These are phyloP conservation scores for Herpotrichia juniperi DNA, from an alignment of 2,329 filamentous ascomycete genomes.

Conservation along the genomic window DNA sequence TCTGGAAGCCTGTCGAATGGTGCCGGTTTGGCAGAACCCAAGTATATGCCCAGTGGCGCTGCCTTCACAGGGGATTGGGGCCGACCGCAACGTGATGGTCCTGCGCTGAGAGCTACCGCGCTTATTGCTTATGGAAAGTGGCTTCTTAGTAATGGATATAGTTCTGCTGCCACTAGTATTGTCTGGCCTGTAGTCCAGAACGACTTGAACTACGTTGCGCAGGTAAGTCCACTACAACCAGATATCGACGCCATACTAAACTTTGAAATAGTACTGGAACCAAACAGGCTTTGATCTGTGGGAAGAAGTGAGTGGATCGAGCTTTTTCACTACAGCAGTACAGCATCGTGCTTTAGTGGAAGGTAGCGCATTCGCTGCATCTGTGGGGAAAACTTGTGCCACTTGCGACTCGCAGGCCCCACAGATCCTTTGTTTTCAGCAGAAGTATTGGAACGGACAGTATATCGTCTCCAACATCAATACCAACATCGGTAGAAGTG, in stretches of 20 bases:
- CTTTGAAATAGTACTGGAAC: slow-evolving; percentile 70
- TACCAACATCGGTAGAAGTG: slow-evolving; percentile 64
- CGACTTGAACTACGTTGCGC: slow-evolving; percentile 75
- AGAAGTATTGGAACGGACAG: slow-evolving; percentile 73
- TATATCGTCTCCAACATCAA: slow-evolving; percentile 73
- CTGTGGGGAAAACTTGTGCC: slow-evolving; percentile 65
- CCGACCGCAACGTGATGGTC: slow-evolving; percentile 80
- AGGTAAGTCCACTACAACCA: too few species aligned
- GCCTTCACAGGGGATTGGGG: slow-evolving; percentile 75
- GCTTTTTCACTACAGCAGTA: slow-evolving; percentile 77
- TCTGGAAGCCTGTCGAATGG: slow-evolving; percentile 62
- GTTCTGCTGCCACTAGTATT: slow-evolving; percentile 48
- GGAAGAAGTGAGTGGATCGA: slow-evolving; percentile 79
- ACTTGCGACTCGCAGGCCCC: slow-evolving; percentile 70
- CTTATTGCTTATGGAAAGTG: slow-evolving; percentile 75
- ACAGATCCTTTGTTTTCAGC: slow-evolving; percentile 74
- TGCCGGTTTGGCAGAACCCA: slow-evolving; percentile 71
- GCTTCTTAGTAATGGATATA: slow-evolving; percentile 67
- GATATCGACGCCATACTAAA: too few species aligned
- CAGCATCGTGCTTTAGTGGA: slow-evolving; percentile 70
- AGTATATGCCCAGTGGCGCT: slow-evolving; percentile 69
- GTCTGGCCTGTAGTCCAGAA: slow-evolving; percentile 79
- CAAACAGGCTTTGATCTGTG: slow-evolving; percentile 74
- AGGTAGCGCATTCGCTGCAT: slow-evolving; percentile 69
- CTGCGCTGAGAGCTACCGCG: slow-evolving; percentile 75